These are phyloP conservation scores for Omphalotus olearius DNA, from an alignment of 1,284 basidiomycete species.

Conservation along the genomic window DNA sequence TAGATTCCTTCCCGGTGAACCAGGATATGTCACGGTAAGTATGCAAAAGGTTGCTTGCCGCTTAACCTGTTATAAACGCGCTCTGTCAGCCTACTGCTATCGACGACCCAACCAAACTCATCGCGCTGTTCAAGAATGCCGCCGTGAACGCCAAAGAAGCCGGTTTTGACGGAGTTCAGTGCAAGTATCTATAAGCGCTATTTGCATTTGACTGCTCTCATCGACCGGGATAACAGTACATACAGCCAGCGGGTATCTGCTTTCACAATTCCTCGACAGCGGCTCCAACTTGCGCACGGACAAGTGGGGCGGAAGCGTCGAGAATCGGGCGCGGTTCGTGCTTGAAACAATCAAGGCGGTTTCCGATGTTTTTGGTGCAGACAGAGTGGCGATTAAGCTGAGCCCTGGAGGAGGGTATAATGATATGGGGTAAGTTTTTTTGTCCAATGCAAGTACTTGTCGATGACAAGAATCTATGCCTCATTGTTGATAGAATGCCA, in stretches of 20 bases:
- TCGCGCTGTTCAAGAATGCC: slow-evolving; percentile 44
- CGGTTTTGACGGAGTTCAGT: slow-evolving; percentile 65
- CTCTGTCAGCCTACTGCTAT: slow-evolving; percentile 35
- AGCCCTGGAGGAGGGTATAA: slow-evolving; percentile 23
- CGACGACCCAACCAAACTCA: slow-evolving; percentile 33
- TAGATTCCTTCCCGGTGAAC: slow-evolving; percentile 19
- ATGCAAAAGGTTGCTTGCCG: background rate
- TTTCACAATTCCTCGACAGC: slow-evolving; percentile 46
- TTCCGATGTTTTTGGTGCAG: slow-evolving; percentile 35
- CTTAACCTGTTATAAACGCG: background rate
- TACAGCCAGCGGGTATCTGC: slow-evolving; percentile 33
- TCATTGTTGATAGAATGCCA: slow-evolving; percentile 5
- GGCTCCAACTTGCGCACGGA: slow-evolving; percentile 44
- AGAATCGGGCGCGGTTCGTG: slow-evolving; percentile 41
- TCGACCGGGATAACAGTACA: slow-evolving; percentile 17
- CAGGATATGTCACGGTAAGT: slow-evolving; percentile 2
- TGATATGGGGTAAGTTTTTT: slow-evolving; percentile 2
- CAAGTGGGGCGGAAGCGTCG: slow-evolving; percentile 41
- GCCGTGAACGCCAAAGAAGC: slow-evolving; percentile 53
- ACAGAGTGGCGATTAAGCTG: slow-evolving; percentile 37
- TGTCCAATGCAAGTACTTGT: background rate
- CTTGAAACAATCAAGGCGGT: slow-evolving; percentile 34
- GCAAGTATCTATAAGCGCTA: slow-evolving; percentile 18
- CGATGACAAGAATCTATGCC: background rate
- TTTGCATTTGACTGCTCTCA: background rate